Evolutionary conservation across 75 land plant species (phyloP).

Genomic region (Larix kaempferi): DNA sequence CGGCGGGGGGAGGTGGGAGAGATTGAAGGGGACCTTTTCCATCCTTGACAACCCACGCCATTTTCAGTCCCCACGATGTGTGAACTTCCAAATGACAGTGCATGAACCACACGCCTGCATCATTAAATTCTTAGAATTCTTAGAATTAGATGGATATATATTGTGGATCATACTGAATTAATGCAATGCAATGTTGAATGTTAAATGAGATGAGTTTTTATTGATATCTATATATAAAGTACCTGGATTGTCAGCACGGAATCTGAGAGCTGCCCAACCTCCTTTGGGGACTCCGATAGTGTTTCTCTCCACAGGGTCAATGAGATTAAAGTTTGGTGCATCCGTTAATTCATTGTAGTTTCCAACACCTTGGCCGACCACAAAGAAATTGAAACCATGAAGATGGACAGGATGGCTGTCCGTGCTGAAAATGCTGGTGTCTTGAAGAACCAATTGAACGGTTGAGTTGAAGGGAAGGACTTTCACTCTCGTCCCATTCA

Average conservation of each 20-base stretch:
- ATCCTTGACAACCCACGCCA: constrained; percentile 51
- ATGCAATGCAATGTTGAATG: too few relatives aligned
- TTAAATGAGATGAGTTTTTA: too few relatives aligned
- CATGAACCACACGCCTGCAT: constrained; percentile 61
- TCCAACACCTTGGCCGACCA: constrained; percentile 30
- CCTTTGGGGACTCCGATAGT: constrained; percentile 26
- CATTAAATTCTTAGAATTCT: too few relatives aligned
- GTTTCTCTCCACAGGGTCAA: constrained; percentile 30
- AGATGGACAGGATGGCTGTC: constrained; percentile 42
- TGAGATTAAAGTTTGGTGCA: constrained; percentile 19
- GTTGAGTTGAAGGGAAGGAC: constrained; percentile 18
- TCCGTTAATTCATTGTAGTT: constrained; percentile 17
- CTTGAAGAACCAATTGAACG: constrained; percentile 28
- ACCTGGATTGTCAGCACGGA: constrained; percentile 47
- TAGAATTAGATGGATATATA: background rate
- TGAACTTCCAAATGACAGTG: constrained; percentile 63
- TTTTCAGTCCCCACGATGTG: constrained; percentile 53
- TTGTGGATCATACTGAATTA: too few relatives aligned
- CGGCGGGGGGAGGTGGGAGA: constrained; percentile 48
- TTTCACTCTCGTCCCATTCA: constrained; percentile 17
- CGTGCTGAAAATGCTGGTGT: constrained; percentile 2
- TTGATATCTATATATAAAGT: background rate
- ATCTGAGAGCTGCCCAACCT: constrained; percentile 45
- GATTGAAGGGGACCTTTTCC: constrained; percentile 39
- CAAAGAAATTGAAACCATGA: constrained; percentile 37